phyloP scores from a whole-genome alignment of 768 basidiomycete genomes.

The Agaricus sinodeliciosus region DNA sequence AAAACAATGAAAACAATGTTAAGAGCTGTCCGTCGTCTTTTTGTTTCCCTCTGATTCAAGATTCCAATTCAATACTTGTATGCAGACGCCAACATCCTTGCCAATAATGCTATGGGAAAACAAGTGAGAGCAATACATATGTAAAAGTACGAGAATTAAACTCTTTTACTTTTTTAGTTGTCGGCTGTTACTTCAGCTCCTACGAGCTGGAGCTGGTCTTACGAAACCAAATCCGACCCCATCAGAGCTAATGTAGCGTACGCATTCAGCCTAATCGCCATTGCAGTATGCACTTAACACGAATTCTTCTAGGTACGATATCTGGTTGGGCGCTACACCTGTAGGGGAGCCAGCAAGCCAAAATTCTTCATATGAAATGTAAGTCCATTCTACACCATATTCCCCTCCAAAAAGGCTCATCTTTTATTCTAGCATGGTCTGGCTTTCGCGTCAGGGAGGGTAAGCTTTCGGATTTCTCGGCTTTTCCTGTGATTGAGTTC shows the following conservation, averaged over 20 bases:
- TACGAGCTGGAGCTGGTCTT: slow-evolving; percentile 46
- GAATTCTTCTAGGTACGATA: slow-evolving; percentile 34
- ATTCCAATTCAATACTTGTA: background rate
- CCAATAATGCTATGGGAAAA: slow-evolving; percentile 41
- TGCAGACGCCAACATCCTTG: slow-evolving; percentile 44
- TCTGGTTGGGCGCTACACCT: slow-evolving; percentile 41
- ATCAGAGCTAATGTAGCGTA: slow-evolving; percentile 44
- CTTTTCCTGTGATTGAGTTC: background rate
- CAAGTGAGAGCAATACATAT: slow-evolving; percentile 24
- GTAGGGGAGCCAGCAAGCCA: slow-evolving; percentile 38
- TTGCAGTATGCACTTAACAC: background rate
- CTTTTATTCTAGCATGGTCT: slow-evolving; percentile 40
- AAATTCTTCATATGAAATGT: slow-evolving; percentile 50
- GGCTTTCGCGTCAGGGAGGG: slow-evolving; percentile 53
- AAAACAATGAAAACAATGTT: slow-evolving; percentile 41
- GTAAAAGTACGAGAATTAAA: background rate
- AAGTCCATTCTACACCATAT: slow-evolving; percentile 13
- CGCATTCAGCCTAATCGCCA: background rate
- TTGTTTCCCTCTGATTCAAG: background rate
- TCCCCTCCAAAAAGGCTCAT: background rate
- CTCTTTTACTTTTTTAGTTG: slow-evolving; percentile 22
- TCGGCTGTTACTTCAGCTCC: slow-evolving; percentile 36
- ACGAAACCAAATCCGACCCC: slow-evolving; percentile 33
- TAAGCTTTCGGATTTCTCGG: slow-evolving; percentile 16
- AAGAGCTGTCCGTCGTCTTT: slow-evolving; percentile 41